Evolutionary conservation across 805 yeast species (phyloP).

Genomic region (Candida sithepensis): DNA sequence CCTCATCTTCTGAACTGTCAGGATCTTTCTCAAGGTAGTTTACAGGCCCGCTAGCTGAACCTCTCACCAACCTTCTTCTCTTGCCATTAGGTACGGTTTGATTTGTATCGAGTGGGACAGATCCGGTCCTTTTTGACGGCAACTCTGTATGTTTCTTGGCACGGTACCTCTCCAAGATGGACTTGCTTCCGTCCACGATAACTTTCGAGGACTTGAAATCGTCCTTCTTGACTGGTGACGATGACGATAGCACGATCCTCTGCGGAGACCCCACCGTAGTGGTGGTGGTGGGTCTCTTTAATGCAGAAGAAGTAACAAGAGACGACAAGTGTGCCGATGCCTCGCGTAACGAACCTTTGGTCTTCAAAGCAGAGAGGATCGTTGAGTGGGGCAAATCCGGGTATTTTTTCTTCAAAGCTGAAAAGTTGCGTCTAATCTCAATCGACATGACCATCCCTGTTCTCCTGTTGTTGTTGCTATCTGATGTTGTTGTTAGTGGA

Average conservation of each 20-base stretch:
- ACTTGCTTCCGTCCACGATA: conserved; percentile 13
- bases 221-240: conserved; percentile 16
- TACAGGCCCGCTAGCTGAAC: conserved; percentile 10
- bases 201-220: conserved; percentile 29
- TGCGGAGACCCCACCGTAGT: conserved; percentile 12
- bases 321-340: conserved; percentile 26
- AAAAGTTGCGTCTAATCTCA: conserved; percentile 27
- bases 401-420: conserved; percentile 29
- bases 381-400: conserved; percentile 30
- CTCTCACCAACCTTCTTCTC: conserved; percentile 22
- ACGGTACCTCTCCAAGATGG: conserved; percentile 25
- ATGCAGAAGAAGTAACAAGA: no score
- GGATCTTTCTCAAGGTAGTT: conserved; percentile 15
- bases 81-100: conserved; percentile 7
- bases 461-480: neutral
- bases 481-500: conserved; percentile 5
- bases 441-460: conserved; percentile 14
- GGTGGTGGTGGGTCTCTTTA: no score
- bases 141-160: conserved; percentile 3
- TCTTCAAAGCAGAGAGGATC: conserved; percentile 30
- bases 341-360: conserved; percentile 29
- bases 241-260: conserved; percentile 14
- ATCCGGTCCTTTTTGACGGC: no score
- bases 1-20: conserved; percentile 44
- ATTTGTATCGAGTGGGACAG: no score